A percentile compares a stretch with the other conserved stretches of the same genome.
phyloP scores from a whole-genome alignment of 495 filamentous ascomycete genomes.

The Daldinia grandis region DNA sequence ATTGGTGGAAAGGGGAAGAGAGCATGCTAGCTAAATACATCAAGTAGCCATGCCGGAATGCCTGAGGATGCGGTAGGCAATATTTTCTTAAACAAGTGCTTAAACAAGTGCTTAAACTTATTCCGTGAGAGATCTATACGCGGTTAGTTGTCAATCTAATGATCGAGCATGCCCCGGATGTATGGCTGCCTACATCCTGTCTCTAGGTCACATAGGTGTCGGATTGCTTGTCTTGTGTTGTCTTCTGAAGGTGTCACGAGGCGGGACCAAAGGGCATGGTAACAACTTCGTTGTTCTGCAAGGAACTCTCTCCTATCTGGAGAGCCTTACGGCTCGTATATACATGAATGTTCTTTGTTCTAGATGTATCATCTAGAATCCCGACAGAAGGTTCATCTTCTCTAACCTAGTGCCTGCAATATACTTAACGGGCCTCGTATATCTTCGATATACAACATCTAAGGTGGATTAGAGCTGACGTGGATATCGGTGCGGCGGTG shows the following conservation, averaged over 20 bases:
- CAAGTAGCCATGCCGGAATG: not conserved
- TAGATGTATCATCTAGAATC: too few species aligned
- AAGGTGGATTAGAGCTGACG: not conserved
- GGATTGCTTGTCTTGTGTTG: constrained; percentile 7
- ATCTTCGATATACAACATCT: constrained; percentile 25
- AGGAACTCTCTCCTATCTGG: too few species aligned
- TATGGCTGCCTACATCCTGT: constrained; percentile 6
- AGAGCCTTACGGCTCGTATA: too few species aligned
- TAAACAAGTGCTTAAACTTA: constrained; percentile 1
- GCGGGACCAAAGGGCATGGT: too few species aligned
- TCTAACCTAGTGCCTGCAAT: not conserved
- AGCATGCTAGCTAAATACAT: constrained; percentile 13
- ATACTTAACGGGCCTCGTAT: not conserved
- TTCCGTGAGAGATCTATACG: constrained; percentile 7
- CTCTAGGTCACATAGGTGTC: constrained; percentile 7
- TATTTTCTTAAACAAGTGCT: not conserved
- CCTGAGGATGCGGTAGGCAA: not conserved
- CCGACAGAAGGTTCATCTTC: not conserved
- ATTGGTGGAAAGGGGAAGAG: constrained; percentile 23
- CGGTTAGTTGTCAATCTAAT: not conserved
- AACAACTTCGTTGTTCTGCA: too few species aligned
- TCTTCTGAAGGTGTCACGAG: too few species aligned
- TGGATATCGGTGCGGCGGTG: not conserved
- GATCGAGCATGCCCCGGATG: not conserved
- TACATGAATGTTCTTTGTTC: too few species aligned